Evolutionary conservation across 805 yeast genomes (phyloP), one percentile per base, ranked within the genome.

Genomic region (Ascoidea rubescens): DNA sequence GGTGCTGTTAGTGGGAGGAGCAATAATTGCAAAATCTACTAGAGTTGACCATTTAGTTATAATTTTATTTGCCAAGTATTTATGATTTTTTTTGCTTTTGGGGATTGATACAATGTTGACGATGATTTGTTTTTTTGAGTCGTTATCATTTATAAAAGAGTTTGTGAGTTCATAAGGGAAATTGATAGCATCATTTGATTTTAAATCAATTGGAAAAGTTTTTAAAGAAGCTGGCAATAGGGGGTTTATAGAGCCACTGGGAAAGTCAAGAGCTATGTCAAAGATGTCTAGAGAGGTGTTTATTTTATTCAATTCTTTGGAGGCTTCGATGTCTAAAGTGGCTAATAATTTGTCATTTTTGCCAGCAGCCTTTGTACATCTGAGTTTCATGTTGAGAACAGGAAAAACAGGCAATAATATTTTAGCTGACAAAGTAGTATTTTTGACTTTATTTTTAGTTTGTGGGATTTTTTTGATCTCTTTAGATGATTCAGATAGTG

Each of bases 361-460:
- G 4, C 76, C 75, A 5, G 75, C 75, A 5, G 75, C 71, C 56
- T 70, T 71, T 4, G 75, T 71, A 31, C 73, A 69, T 50, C 70
- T 67, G 17, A 72, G 58, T 54, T 63, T 64, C 47, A 72, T 63
- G 7, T 68, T 66, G 46, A 72, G 57, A 0, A 72, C 71, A 0
- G 59, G 57, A 46, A 55, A 56, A 30, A 56, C 59, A 8, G 59
- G 59, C 28, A 56, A 51, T 17, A 55, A 52, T 14, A 55, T 55
- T 32, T 51, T 48, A 10, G 58, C 58, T 33, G 52, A 48, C 49
- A 54, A 53, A 46, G 42, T 50, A 45, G 1, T 54, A 54, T 6
- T 49, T 30, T 42, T 55, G 32, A 44, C 49, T 52, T 12, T 21
- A 17, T 21, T 45, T 8, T 31, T 48, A 12, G 16, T 48, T 4